phyloP scores from a whole-genome alignment of 352 stramenopile species.

The Thalassiosira ordinaria region DNA sequence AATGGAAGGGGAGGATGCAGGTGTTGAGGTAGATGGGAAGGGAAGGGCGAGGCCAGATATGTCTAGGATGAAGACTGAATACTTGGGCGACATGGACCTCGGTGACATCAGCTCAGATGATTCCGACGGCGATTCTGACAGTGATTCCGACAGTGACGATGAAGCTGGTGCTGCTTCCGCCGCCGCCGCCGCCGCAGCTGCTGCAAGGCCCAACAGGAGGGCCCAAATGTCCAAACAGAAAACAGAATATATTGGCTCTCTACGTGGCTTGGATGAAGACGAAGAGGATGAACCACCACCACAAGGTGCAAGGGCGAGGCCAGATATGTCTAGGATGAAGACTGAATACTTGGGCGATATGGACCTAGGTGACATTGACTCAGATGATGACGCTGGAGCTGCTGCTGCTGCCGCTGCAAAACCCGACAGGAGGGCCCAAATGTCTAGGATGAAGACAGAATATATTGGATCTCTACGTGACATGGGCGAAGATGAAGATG shows the following conservation, averaged over 20 bases:
- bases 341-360: neutral
- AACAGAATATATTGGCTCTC: constrained; percentile 1
- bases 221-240: neutral
- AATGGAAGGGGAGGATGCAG: neutral
- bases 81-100: too few species aligned
- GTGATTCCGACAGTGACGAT: too few species aligned
- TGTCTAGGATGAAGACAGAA: constrained; percentile 1
- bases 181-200: neutral
- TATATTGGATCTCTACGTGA: neutral
- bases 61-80: neutral
- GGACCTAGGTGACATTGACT: too few species aligned
- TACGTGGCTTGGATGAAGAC: too few species aligned
- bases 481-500: neutral
- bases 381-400: too few species aligned
- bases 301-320: neutral
- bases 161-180: neutral
- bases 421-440: neutral
- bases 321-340: neutral
- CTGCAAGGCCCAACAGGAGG: too few species aligned
- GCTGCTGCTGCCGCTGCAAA: too few species aligned
- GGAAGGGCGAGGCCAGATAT: neutral
- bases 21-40: neutral
- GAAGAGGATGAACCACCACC: constrained; percentile 3
- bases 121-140: too few species aligned
- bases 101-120: too few species aligned